Percentiles rank a stretch among this genome's conserved stretches.
phyloP scores from a whole-genome alignment of 768 basidiomycete species.

The Leccinellum albellum region DNA sequence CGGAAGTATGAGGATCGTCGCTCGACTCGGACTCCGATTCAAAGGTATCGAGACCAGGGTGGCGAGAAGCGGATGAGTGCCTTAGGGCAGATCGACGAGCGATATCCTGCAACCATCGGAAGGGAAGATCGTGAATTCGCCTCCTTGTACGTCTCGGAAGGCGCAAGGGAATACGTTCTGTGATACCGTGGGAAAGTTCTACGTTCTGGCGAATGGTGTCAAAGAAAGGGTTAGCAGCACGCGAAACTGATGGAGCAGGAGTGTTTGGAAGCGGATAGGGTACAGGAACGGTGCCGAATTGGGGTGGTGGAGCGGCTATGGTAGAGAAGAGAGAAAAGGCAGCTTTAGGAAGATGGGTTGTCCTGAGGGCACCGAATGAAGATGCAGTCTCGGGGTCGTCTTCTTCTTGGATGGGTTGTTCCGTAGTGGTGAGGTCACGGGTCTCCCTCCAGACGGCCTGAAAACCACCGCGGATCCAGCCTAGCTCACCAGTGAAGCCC shows the following conservation, averaged over 20 bases:
- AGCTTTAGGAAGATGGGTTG: slow-evolving; percentile 57
- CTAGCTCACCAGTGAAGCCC: slow-evolving; percentile 58
- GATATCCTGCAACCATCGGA: slow-evolving; percentile 73
- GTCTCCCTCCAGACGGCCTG: slow-evolving; percentile 58
- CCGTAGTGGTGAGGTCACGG: slow-evolving; percentile 49
- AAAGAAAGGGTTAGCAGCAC: slow-evolving; percentile 80
- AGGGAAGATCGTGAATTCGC: slow-evolving; percentile 73
- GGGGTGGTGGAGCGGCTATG: slow-evolving; percentile 23
- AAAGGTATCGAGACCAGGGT: slow-evolving; percentile 15
- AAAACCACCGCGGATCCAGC: slow-evolving; percentile 83
- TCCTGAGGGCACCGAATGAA: slow-evolving; percentile 39
- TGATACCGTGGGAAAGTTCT: slow-evolving; percentile 71
- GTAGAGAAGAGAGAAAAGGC: slow-evolving; percentile 58
- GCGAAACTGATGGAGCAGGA: slow-evolving; percentile 22
- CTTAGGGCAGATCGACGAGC: slow-evolving; percentile 46
- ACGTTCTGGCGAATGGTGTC: slow-evolving; percentile 88
- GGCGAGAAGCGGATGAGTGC: slow-evolving; percentile 8
- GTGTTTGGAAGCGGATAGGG: slow-evolving; percentile 7
- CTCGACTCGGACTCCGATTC: slow-evolving; percentile 34
- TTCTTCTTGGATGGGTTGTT: slow-evolving; percentile 45
- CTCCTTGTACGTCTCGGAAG: slow-evolving; percentile 47
- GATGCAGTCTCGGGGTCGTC: slow-evolving; percentile 41
- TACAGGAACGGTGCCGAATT: slow-evolving; percentile 2
- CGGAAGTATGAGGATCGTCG: slow-evolving; percentile 31
- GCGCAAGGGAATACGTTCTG: slow-evolving; percentile 77